phyloP scores from a whole-genome alignment of 2,329 filamentous ascomycete species.

The Pyrenophora teres region DNA sequence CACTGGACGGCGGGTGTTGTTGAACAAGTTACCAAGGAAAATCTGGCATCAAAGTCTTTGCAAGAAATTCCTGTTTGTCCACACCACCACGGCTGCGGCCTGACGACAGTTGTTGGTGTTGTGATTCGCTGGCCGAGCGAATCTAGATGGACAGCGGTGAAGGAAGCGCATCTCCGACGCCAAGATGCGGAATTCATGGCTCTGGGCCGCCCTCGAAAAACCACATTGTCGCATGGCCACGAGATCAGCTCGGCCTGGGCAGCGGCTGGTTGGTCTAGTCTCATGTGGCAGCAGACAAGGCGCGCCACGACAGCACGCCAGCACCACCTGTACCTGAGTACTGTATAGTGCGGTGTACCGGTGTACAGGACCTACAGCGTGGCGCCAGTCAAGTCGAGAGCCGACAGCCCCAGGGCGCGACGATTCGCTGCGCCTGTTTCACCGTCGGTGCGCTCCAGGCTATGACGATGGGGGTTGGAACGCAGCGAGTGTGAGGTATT shows the following conservation, averaged over 20 bases:
- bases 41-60: slow-evolving; percentile 5
- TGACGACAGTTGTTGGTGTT: neutral
- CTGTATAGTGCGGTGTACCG: neutral
- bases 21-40: neutral
- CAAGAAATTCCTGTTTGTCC: slow-evolving; percentile 3
- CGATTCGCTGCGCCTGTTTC: slow-evolving; percentile 32
- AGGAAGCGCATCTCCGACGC: slow-evolving; percentile 17
- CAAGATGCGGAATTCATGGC: slow-evolving; percentile 18
- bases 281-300: slow-evolving; percentile 4
- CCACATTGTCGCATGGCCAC: slow-evolving; percentile 20
- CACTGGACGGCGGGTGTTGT: slow-evolving; percentile 4
- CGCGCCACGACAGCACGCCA: slow-evolving; percentile 5
- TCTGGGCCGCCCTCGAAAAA: slow-evolving; percentile 5
- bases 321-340: neutral
- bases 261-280: slow-evolving; percentile 2
- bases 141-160: slow-evolving; percentile 1
- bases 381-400: slow-evolving; percentile 22
- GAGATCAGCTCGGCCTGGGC: slow-evolving; percentile 3
- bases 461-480: slow-evolving; percentile 27
- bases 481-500: slow-evolving; percentile 23
- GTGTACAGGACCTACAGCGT: slow-evolving; percentile 7
- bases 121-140: slow-evolving; percentile 6
- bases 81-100: neutral
- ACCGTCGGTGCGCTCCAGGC: slow-evolving; percentile 21
- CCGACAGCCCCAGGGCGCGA: slow-evolving; percentile 7